A percentile compares a stretch with the other conserved stretches of the same genome.
Conservation (phyloP, 2,329 filamentous ascomycete genomes). For the Pseudopithomyces maydicus region DNA sequence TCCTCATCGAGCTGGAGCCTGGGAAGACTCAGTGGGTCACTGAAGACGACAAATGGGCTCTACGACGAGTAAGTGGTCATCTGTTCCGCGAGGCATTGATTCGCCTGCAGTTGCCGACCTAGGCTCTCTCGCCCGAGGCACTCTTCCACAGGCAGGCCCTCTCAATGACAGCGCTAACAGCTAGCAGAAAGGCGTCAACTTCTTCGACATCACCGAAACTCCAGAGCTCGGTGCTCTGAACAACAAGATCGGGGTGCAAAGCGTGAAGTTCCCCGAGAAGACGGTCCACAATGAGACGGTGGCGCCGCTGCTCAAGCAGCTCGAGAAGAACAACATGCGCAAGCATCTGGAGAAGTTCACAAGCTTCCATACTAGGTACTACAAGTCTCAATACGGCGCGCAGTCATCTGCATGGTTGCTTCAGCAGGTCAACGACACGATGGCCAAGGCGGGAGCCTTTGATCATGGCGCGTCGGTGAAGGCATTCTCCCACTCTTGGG, state of each 20-base stretch:
- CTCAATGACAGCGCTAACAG: conserved; percentile 21
- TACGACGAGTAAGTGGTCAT: conserved; percentile 75
- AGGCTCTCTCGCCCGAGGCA: not conserved
- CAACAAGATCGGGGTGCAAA: conserved; percentile 33
- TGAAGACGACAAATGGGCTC: conserved; percentile 92
- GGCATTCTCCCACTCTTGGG: conserved; percentile 83
- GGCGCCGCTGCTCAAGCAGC: conserved; percentile 66
- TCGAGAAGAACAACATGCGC: conserved; percentile 78
- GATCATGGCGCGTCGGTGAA: conserved; percentile 69
- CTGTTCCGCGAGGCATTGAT: too few relatives aligned
- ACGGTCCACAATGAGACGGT: conserved; percentile 70
- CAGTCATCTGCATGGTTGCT: conserved; percentile 90
- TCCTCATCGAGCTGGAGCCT: conserved; percentile 81
- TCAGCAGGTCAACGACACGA: conserved; percentile 71
- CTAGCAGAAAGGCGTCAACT: conserved; percentile 76
- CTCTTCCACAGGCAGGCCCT: not conserved
- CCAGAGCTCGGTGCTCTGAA: conserved; percentile 63
- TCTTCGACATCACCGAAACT: conserved; percentile 92
- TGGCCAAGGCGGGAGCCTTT: conserved; percentile 72
- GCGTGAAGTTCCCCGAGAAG: conserved; percentile 70
- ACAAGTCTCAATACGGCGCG: conserved; percentile 76
- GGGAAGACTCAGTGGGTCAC: conserved; percentile 86
- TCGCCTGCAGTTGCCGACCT: not conserved
- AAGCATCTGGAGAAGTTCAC: conserved; percentile 79
- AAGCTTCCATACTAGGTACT: conserved; percentile 79